These are phyloP conservation scores for Aureobasidium sp. DNA, from an alignment of 2,329 filamentous ascomycete genomes.

Conservation along the genomic window DNA sequence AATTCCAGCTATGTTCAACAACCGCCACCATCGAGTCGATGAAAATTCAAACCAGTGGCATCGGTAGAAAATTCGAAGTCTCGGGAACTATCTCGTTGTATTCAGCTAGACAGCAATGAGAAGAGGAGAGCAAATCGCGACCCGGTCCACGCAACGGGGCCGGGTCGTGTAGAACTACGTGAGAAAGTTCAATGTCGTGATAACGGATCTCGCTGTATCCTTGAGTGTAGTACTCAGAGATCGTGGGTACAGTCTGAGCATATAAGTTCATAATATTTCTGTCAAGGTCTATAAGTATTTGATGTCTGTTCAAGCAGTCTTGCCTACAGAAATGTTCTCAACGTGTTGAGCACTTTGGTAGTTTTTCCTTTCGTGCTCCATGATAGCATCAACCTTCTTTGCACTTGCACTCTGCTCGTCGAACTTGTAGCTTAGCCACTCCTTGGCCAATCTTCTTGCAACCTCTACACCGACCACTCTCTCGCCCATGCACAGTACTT, in stretches of 20 bases:
- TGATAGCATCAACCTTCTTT: conserved; percentile 58
- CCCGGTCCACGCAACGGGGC: too few relatives aligned
- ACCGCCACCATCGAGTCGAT: background rate
- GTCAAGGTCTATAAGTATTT: too few relatives aligned
- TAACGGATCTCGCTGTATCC: too few relatives aligned
- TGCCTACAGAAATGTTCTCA: conserved; percentile 9
- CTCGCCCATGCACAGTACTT: conserved; percentile 90
- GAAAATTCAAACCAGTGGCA: background rate
- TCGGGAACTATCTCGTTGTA: too few relatives aligned
- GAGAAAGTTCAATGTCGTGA: too few relatives aligned
- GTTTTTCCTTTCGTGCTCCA: conserved; percentile 51
- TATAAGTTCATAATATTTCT: background rate
- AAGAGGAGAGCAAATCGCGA: too few relatives aligned
- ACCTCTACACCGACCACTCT: conserved; percentile 84
- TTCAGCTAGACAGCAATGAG: too few relatives aligned
- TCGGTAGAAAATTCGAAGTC: too few relatives aligned
- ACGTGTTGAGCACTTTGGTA: conserved; percentile 26
- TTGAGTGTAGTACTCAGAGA: too few relatives aligned
- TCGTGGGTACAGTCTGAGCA: background rate
- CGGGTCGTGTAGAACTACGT: too few relatives aligned
- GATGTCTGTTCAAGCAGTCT: background rate
- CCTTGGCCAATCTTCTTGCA: conserved; percentile 77
- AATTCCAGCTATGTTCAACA: background rate
- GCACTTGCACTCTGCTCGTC: conserved; percentile 72
- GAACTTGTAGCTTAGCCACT: conserved; percentile 89